Base-by-base conservation (phyloP, 768 basidiomycete genomes). In the Suillus lakei region DNA sequence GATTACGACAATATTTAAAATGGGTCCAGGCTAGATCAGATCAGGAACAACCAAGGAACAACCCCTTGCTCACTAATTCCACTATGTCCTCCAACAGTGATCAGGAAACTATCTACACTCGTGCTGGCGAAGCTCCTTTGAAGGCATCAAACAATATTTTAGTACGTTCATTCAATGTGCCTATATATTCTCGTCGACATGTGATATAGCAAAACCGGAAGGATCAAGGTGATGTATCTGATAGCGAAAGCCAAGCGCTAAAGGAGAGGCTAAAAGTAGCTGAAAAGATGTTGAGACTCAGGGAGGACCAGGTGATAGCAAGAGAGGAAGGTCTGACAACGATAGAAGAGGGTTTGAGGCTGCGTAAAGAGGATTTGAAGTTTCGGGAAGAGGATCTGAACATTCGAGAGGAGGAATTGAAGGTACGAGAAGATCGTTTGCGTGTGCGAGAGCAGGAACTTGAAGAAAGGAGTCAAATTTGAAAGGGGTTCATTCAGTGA, bases 331-430 rank as follows among this genome's bases (percentile, higher is more conserved):
- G 60, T 16, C 10, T 51, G 36, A 38, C 32, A 5, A 61, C 60
- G 26, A 54, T 61, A 5, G 60, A 46, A 58, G 43, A 55, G 15
- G 60, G 43, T 23, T 21, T 61, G 36, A 61, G 43, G 34, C 44
- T 51, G 60, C 43, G 53, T 34, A 61, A 58, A 60, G 41, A 58
- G 5, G 60, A 61, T 23, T n/a, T 50, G n/a, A 55, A 7, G 53
- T 61, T 32, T 28, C 34, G 60, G 3, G 53, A 46, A 61, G 60
- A 34, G 15, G 53, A 58, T 21, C n/a, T 61, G n/a, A 59, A 38
- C 53, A 58, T 38, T 26, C 43, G 53, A 59, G 26, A 61, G 21
- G 53, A 38, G 6, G 54, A 61, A 15, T 16, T 61, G 60, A 54
- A 61, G 34, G 60, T 58, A 39, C 56, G 56, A 58, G 56, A 39